Percentiles rank a stretch among this genome's conserved stretches.
These are phyloP conservation scores for Cryphonectria japonica DNA, from an alignment of 2,329 filamentous ascomycete species.

Conservation along the genomic window DNA sequence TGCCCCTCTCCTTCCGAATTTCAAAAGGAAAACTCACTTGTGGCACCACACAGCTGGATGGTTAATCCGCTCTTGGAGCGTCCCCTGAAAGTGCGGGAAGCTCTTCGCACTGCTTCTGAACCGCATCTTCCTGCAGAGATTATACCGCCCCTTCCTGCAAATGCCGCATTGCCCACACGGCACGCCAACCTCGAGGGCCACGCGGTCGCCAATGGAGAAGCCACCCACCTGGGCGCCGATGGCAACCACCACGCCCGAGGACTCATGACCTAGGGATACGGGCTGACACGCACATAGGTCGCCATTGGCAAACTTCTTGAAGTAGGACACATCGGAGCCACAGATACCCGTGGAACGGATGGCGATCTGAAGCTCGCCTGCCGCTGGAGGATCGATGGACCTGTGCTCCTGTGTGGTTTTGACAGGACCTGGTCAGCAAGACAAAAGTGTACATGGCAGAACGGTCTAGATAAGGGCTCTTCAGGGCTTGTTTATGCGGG, in stretches of 20 bases:
- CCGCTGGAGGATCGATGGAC: conserved; percentile 50
- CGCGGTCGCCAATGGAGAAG: conserved; percentile 59
- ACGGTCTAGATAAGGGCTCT: conserved; percentile 19
- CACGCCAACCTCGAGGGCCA: conserved; percentile 61
- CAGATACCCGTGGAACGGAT: conserved; percentile 70
- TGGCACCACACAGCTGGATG: conserved; percentile 66
- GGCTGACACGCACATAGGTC: conserved; percentile 69
- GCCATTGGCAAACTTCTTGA: conserved; percentile 73
- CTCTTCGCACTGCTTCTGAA: conserved; percentile 67
- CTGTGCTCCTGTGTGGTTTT: conserved; percentile 49
- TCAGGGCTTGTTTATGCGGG: background rate
- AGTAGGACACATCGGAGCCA: conserved; percentile 72
- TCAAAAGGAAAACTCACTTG: conserved; percentile 48
- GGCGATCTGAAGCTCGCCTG: conserved; percentile 65
- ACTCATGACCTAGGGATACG: conserved; percentile 67
- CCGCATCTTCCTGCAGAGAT: conserved; percentile 64
- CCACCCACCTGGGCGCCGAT: conserved; percentile 57
- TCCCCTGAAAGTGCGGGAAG: conserved; percentile 66
- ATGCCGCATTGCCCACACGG: conserved; percentile 56
- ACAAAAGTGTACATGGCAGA: conserved; percentile 4
- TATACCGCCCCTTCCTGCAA: conserved; percentile 60
- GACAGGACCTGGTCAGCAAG: conserved; percentile 25
- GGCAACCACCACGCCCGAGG: conserved; percentile 60
- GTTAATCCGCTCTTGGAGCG: conserved; percentile 65
- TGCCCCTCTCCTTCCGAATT: background rate